Evolutionary conservation across 805 yeast genomes (phyloP), one percentile per base, ranked within the genome.

Genomic region (Ogataea methanolica): DNA sequence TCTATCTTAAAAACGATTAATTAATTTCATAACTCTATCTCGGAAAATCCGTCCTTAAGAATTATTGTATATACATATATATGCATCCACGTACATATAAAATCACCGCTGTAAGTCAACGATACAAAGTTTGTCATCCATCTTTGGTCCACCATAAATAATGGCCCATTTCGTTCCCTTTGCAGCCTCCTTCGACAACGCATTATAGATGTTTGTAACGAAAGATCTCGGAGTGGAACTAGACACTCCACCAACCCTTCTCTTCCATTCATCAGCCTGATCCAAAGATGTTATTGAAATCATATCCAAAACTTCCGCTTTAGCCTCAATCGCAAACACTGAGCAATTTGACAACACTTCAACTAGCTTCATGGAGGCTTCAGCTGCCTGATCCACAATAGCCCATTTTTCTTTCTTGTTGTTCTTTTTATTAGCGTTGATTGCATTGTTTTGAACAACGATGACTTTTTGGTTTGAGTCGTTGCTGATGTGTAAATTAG

Each of bases 221-320:
- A 85, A 91, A 46, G 90, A 88, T 63, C 89, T 75, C 15, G 96
- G 95, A 1, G 83, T 75, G 4, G 94, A 72, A 56, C 81, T 86
- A n/a, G 88, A 82, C 3, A 85, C 79, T 17, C 92, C 89, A 7
- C 91, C 87, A 5, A 92, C 89, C 55, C 87, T 85, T 57, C 95
- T 76, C 44, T 84, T 70, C 88, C 89, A 83, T 73, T 88, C 92
- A 51, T 88, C 96, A 43, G 80, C 83, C 52, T 80, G 89, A 29
- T 74, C 72, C n/a, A 88, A 66, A 0, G 95, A 84, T 0, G 91
- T 85, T 2, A 84, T 77, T 14, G 86, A 75, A 36, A 92, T 86
- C 76, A 90, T 86, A 43, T 90, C 92, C 51, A 94, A 64, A 2
- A 88, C 86, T 51, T 90, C 97, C 56, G 88, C 96, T 51, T 84